Evolutionary conservation across 2,329 filamentous ascomycete genomes (phyloP), one percentile per base, ranked within the genome.

Genomic region (Nemania diffusa): DNA sequence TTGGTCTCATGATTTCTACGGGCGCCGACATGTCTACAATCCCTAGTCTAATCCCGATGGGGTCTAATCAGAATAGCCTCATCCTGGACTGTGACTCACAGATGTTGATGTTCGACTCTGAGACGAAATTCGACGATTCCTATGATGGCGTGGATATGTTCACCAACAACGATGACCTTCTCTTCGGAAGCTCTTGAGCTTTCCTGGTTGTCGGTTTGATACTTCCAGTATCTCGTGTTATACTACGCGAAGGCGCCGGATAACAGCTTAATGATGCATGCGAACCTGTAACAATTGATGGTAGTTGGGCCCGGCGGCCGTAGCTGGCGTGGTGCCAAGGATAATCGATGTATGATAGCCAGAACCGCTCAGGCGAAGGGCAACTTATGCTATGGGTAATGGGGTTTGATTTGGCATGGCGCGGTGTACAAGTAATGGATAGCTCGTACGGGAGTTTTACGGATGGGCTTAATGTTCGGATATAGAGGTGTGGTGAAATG

Each of bases 51-150:
- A 76, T 78, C 63, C 76, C 76, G 53, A 75, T 76, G 65, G 78
- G 75, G 52, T 78, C 80, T 11, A 74, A 79, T 34, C 82, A 84
- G 27, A 83, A 85, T 44, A 84, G 85, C 57, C 77, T 85, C 73
- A 77, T 83, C 34, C 74, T 83, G 62, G 80, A 82, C 71, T 86
- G 74, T 44, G 84, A 85, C 42, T 74, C 83, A 32, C 81, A 77
- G 74, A 81, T 85, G 80, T 77, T 85, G 58, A 81, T 85, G 79
- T 81, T 85, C 73, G 80, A 69, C 63, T 67, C 73, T 8, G 75
- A 75, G 68, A 77, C 77, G 17, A 86, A 86, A 76, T 86, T 85
- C 72, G 85, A 86, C 60, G 85, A 87, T 50, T 85, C 84, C 17
- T 70, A 70, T 61, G 82, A 85, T 67, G 81, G 79, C 63, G 82